Percentiles rank a stretch among this genome's conserved stretches.
These are phyloP conservation scores for Cystobasidium sp. DNA, from an alignment of 1,284 basidiomycete genomes.

Conservation along the genomic window DNA sequence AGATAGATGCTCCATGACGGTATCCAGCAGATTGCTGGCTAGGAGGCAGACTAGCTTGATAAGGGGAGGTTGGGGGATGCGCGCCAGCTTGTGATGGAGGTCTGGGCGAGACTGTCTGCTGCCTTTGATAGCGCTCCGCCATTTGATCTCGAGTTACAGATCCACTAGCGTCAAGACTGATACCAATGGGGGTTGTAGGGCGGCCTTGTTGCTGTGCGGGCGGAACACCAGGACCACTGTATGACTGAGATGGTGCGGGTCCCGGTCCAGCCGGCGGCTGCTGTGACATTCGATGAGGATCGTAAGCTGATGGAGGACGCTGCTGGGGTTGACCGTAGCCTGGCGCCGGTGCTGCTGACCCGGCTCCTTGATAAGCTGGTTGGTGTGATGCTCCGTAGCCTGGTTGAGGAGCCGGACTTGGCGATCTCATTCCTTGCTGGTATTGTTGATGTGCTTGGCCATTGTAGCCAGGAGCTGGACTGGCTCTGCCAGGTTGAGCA, in stretches of 20 bases:
- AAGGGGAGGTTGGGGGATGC: conserved; percentile 10
- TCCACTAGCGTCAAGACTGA: conserved; percentile 75
- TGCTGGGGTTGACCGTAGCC: conserved; percentile 19
- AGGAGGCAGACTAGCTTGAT: conserved; percentile 19
- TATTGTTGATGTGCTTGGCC: conserved; percentile 30
- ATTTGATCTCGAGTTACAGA: conserved; percentile 78
- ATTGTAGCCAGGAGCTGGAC: conserved; percentile 26
- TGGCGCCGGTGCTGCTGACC: background rate
- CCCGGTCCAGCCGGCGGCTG: conserved; percentile 4
- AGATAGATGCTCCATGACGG: conserved; percentile 32
- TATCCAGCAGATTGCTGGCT: conserved; percentile 37
- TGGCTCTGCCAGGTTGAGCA: conserved; percentile 13
- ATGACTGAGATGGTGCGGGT: conserved; percentile 18
- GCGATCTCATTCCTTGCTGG: conserved; percentile 35
- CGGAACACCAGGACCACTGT: conserved; percentile 17
- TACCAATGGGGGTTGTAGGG: conserved; percentile 65
- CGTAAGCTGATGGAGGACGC: conserved; percentile 22
- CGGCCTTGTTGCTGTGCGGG: conserved; percentile 39
- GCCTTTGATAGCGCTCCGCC: conserved; percentile 63
- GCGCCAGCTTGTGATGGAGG: conserved; percentile 16
- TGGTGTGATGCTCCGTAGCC: conserved; percentile 18
- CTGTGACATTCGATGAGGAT: conserved; percentile 16
- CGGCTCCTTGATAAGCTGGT: background rate
- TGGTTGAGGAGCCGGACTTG: conserved; percentile 28
- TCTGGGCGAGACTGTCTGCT: conserved; percentile 29